Conservation (phyloP, 2,329 filamentous ascomycete genomes). For the Ilyonectria robusta region DNA sequence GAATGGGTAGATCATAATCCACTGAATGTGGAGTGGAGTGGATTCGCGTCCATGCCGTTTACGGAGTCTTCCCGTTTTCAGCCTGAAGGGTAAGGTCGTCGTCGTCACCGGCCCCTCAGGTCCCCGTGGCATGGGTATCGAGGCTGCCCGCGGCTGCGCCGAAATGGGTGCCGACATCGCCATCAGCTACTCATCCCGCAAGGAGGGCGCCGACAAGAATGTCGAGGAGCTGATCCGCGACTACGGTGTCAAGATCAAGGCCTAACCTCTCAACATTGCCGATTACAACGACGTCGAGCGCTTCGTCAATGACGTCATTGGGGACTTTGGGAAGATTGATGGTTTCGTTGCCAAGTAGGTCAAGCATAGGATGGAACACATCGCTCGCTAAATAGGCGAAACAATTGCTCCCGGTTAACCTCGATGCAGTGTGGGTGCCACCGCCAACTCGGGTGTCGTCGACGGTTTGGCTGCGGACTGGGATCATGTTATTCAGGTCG, state of each 20-base stretch:
- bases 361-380: neutral
- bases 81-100: slow-evolving; percentile 80
- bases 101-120: slow-evolving; percentile 79
- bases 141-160: slow-evolving; percentile 77
- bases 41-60: too few relatives aligned
- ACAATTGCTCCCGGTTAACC: slow-evolving; percentile 57
- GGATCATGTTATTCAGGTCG: slow-evolving; percentile 66
- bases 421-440: slow-evolving; percentile 69
- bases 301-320: slow-evolving; percentile 73
- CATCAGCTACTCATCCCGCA: slow-evolving; percentile 80
- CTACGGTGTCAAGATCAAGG: slow-evolving; percentile 77
- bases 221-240: slow-evolving; percentile 74
- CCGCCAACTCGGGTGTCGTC: slow-evolving; percentile 76
- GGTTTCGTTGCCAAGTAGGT: slow-evolving; percentile 82
- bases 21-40: too few relatives aligned
- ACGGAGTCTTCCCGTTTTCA: too few relatives aligned
- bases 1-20: too few relatives aligned
- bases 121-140: slow-evolving; percentile 78
- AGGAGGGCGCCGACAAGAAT: slow-evolving; percentile 76
- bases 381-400: too few relatives aligned
- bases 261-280: slow-evolving; percentile 72
- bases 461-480: slow-evolving; percentile 77
- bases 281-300: slow-evolving; percentile 66
- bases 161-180: slow-evolving; percentile 80
- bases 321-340: slow-evolving; percentile 81